Conservation (phyloP, 352 stramenopile genomes). For the Globisporangium cystogenes region DNA sequence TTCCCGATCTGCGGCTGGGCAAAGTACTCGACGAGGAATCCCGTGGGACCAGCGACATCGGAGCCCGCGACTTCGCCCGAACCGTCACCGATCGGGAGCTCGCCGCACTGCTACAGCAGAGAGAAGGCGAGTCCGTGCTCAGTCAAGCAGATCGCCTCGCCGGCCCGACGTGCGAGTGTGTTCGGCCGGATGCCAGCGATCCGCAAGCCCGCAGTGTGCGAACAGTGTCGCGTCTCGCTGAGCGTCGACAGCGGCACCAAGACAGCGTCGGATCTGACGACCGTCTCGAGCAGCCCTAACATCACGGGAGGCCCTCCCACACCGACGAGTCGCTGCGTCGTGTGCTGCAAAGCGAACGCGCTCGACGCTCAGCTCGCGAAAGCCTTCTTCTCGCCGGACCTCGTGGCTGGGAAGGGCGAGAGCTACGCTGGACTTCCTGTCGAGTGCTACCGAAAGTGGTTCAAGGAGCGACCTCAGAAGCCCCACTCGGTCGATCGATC, state of each 20-base stretch:
- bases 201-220: constrained; percentile 7
- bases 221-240: constrained; percentile 2
- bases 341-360: constrained; percentile 13
- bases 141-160: constrained; percentile 2
- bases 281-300: neutral
- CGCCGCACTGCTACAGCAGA: constrained; percentile 5
- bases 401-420: constrained; percentile 13
- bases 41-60: too few species aligned
- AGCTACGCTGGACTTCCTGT: constrained; percentile 11
- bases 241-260: neutral
- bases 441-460: constrained; percentile 20
- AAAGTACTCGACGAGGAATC: too few species aligned
- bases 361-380: constrained; percentile 16
- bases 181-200: constrained; percentile 3
- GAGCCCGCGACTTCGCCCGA: too few species aligned
- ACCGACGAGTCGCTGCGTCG: constrained; percentile 4
- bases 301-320: neutral
- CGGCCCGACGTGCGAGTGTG: neutral
- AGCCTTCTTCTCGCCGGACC: constrained; percentile 15
- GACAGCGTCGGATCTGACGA: neutral
- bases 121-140: neutral
- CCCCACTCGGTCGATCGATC: constrained; percentile 3
- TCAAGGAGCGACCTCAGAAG: constrained; percentile 7
- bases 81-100: constrained; percentile 2
- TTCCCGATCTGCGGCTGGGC: too few species aligned